Evolutionary conservation across 2,329 filamentous ascomycete species (phyloP).

Genomic region (Beauveria sp.): DNA sequence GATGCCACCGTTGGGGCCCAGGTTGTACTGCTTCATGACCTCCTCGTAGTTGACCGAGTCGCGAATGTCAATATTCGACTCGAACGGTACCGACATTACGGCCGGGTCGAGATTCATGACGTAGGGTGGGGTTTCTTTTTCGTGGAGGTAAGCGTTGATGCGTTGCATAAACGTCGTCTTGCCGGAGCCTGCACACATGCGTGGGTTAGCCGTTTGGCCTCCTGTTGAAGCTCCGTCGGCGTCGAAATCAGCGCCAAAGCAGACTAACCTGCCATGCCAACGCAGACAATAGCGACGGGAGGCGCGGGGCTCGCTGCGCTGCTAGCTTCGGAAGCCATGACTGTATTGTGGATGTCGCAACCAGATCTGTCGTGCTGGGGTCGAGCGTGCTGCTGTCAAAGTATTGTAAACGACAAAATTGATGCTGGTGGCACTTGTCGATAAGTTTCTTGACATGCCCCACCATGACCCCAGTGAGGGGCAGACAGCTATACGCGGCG

Average conservation of each 20-base stretch:
- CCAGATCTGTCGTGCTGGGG: neutral
- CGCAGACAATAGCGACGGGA: conserved; percentile 79
- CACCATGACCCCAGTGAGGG: neutral
- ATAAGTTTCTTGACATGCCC: conserved; percentile 8
- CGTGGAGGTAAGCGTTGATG: conserved; percentile 88
- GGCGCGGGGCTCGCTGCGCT: conserved; percentile 28
- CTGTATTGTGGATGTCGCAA: neutral
- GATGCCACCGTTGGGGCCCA: conserved; percentile 95
- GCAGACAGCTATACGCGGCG: no score
- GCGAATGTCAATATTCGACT: conserved; percentile 96
- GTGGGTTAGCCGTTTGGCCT: conserved; percentile 1
- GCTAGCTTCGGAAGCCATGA: conserved; percentile 28
- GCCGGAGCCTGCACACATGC: conserved; percentile 58
- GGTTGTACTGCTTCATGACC: conserved; percentile 98
- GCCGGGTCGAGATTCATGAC: conserved; percentile 96
- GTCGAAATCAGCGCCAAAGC: neutral
- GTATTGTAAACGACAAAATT: conserved; percentile 1
- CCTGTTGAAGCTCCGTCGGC: neutral
- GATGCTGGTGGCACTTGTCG: conserved; percentile 1
- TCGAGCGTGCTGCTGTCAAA: neutral
- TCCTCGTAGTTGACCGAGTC: conserved; percentile 99
- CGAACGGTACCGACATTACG: conserved; percentile 87
- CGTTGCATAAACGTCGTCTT: conserved; percentile 99
- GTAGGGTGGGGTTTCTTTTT: conserved; percentile 74
- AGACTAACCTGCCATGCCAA: conserved; percentile 82